Evolutionary conservation across 805 yeast species (phyloP), one percentile per base, ranked within the genome.

Genomic region (Yamadazyma ubonensis): DNA sequence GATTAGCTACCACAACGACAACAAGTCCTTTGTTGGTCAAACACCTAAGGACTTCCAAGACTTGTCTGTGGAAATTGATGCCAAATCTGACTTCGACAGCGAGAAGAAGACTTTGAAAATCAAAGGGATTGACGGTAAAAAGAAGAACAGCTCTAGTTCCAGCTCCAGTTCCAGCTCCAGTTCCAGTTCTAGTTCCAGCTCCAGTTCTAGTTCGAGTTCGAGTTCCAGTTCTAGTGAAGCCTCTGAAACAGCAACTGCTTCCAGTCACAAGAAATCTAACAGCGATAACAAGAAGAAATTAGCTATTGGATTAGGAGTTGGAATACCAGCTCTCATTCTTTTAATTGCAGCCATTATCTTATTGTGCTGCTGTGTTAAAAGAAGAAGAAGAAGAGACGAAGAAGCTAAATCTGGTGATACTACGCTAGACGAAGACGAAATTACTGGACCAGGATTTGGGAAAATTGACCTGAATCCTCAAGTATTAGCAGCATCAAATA

Each of bases 301-400:
- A n/a, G 96, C 96, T 0, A 85, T 91, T 55, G 96, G 90, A 1
- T 74, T 90, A 44, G 97, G 96, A 40, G 90, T 86, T n/a, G 86
- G 83, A 2, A 73, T 93, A 33, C 96, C 96, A 1, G 55, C 75
- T 0, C 63, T 78, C 3, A 73, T 73, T 2, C 51, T 85, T 0
- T 51, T 80, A 6, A 49, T 79, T 2, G 72, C 78, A 0, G 69
- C 67, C 0, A 36, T 75, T 1, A 36, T 87, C 4, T 64, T 83
- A 45, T 68, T 75, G 50, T 63, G 65, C 48, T 77, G 86, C 52
- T 79, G 73, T 75, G 67, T 50, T 46, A 70, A 58, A 54, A 62
- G 48, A 54, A 64, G 45, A 35, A 51, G 51, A 19, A 46, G 48
- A 8, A 45, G 50, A 6, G 51, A 54, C 30, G 51, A 49, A 9